Base-by-base conservation (phyloP, 495 filamentous ascomycete genomes). In the Pseudoneurospora amorphoporcata region DNA sequence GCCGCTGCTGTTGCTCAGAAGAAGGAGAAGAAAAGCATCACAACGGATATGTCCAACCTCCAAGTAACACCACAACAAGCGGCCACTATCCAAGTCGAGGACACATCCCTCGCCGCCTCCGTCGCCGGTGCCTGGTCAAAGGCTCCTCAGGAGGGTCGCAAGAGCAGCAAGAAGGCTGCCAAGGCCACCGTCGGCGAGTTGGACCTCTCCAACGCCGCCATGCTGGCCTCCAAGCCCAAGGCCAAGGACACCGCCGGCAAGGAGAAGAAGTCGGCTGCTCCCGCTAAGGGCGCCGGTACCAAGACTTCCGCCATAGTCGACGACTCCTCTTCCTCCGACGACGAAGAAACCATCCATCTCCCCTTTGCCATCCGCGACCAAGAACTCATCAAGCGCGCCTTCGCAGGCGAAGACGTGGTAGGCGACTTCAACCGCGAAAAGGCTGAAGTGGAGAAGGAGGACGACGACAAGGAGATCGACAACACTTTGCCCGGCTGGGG, bases 401-500 rank as follows among this genome's bases (percentile, higher is more conserved):
- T 98, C 79, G 95, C 94, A 1, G 94, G 92, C 5, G 91, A 95
- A 75, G 92, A 97, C 78, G 93, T 96, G n/a, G 88, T 91, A 2
- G 87, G 87, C 41, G 90, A 93, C 68, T 98, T 99, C 79, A 87
- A 88, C 72, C 84, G 87, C 38, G 95, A 98, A 75, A 98, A 99
- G 79, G 84, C 85, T 23, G 89, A 90, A 72, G 84, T 86, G 9
- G 85, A 89, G 42, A 87, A 88, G 43, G 92, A 93, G 5, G 94
- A 98, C 79, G 95, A 91, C 75, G 93, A 97, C 72, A 89, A 97
- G 80, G 85, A 93, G 39, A 82, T 94, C 29, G 93, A 96, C 79
- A 91, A 92, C 70, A 93, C 92, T 1, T 85, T 99, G 3, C 93
- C 93, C 2, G 95, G 95, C 70, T 99, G 95, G 95, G 95, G 95